Percentiles rank a stretch among this genome's conserved stretches.
phyloP scores from a whole-genome alignment of 1,284 basidiomycete species.

The Pseudozyma thailandica region DNA sequence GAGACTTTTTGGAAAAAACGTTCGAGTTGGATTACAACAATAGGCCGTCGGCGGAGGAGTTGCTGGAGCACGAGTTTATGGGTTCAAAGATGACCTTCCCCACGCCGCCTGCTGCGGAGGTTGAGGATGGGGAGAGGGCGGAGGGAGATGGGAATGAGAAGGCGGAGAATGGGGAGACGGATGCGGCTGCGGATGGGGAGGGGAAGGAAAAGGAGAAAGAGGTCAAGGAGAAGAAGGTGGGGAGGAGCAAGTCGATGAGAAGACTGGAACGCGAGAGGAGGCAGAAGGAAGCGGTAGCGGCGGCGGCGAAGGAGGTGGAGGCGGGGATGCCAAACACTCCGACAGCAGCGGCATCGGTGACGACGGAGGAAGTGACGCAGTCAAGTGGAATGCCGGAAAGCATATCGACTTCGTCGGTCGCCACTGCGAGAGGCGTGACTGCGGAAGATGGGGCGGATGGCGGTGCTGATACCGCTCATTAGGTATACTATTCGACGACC shows the following conservation, averaged over 20 bases:
- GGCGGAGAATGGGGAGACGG: slow-evolving; percentile 2
- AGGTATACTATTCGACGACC: neutral
- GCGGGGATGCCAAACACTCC: slow-evolving; percentile 20
- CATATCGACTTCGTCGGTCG: slow-evolving; percentile 32
- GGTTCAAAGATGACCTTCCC: slow-evolving; percentile 40
- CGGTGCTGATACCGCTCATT: neutral
- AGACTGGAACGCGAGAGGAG: slow-evolving; percentile 35
- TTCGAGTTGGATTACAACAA: slow-evolving; percentile 62
- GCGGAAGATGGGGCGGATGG: neutral
- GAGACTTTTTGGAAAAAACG: slow-evolving; percentile 59
- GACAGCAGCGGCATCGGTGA: neutral
- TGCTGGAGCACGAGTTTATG: slow-evolving; percentile 63
- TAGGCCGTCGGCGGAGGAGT: slow-evolving; percentile 57
- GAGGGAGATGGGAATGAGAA: neutral
- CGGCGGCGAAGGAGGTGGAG: slow-evolving; percentile 4
- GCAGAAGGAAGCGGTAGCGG: slow-evolving; percentile 25
- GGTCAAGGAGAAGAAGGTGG: slow-evolving; percentile 25
- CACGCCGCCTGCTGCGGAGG: neutral
- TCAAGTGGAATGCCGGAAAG: slow-evolving; percentile 28
- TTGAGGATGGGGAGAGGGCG: neutral
- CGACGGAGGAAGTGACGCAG: neutral
- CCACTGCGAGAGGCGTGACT: slow-evolving; percentile 15
- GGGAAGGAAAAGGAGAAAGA: slow-evolving; percentile 5
- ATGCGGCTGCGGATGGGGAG: slow-evolving; percentile 8
- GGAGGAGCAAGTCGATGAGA: slow-evolving; percentile 26